Evolutionary conservation across 495 filamentous ascomycete species (phyloP).

Genomic region (Trichoderma orchidacearum): DNA sequence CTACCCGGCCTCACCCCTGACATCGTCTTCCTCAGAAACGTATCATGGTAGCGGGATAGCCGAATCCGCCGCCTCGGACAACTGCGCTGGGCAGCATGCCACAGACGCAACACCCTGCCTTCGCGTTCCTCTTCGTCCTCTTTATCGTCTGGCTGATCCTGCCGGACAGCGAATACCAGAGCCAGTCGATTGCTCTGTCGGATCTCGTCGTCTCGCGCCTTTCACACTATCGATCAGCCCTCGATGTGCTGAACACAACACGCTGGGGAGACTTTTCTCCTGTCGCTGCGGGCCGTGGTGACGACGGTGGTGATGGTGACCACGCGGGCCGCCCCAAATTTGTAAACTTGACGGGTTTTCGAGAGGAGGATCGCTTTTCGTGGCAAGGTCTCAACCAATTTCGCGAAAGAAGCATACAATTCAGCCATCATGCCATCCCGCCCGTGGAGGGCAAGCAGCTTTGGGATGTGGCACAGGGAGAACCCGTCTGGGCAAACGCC

Average conservation of each 20-base stretch:
- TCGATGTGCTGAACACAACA: slow-evolving; percentile 55
- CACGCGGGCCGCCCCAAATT: slow-evolving; percentile 34
- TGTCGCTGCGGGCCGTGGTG: not conserved
- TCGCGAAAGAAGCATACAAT: slow-evolving; percentile 25
- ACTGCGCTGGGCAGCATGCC: slow-evolving; percentile 13
- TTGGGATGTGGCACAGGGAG: slow-evolving; percentile 24
- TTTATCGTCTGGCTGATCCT: slow-evolving; percentile 27
- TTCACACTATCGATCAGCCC: slow-evolving; percentile 38
- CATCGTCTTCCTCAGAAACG: not conserved
- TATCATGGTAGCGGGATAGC: not conserved
- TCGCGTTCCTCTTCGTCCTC: slow-evolving; percentile 17
- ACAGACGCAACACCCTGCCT: slow-evolving; percentile 24
- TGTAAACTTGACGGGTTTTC: slow-evolving; percentile 66
- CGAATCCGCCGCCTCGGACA: not conserved
- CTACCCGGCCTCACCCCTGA: too few species aligned
- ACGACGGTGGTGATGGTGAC: slow-evolving; percentile 4
- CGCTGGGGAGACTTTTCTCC: slow-evolving; percentile 58
- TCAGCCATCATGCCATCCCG: slow-evolving; percentile 26
- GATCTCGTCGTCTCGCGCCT: slow-evolving; percentile 22
- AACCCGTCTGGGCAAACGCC: slow-evolving; percentile 61
- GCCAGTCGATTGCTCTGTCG: slow-evolving; percentile 7
- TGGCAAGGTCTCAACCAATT: slow-evolving; percentile 51
- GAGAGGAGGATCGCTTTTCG: slow-evolving; percentile 56
- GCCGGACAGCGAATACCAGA: slow-evolving; percentile 10
- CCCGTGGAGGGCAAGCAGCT: slow-evolving; percentile 11